Conservation (phyloP, 1,139 yeast species). For the Hemisphaericaspora xylanilytica region DNA sequence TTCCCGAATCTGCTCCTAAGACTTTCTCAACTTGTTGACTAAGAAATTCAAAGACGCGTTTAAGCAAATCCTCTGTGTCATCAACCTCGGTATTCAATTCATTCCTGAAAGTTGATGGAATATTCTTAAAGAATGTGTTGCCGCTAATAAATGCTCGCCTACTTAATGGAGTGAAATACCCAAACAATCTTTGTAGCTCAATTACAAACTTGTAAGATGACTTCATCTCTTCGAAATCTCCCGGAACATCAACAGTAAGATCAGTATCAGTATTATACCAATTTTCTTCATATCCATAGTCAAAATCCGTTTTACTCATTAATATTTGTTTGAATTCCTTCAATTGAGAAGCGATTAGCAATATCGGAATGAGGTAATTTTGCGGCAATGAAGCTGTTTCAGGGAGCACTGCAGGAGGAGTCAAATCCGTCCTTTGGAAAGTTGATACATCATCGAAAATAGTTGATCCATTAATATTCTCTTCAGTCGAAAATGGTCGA, state of each 20-base stretch:
- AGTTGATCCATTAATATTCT: background rate
- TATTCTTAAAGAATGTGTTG: constrained; percentile 17
- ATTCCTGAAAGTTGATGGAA: constrained; percentile 25
- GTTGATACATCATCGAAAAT: constrained; percentile 7
- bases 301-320: constrained; percentile 13
- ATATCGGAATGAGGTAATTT: constrained; percentile 27
- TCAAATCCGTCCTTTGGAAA: constrained; percentile 6
- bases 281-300: constrained; percentile 16
- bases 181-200: constrained; percentile 24
- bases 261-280: constrained; percentile 17
- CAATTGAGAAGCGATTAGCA: constrained; percentile 26
- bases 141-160: constrained; percentile 25
- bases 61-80: constrained; percentile 32
- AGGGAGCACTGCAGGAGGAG: constrained; percentile 14
- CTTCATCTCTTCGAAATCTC: constrained; percentile 6
- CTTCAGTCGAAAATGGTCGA: background rate
- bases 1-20: constrained; percentile 12
- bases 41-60: constrained; percentile 23
- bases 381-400: constrained; percentile 13
- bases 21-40: constrained; percentile 14
- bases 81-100: constrained; percentile 23
- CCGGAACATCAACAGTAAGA: constrained; percentile 10
- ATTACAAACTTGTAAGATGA: constrained; percentile 14
- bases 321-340: constrained; percentile 18
- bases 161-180: constrained; percentile 19